phyloP scores from a whole-genome alignment of 176 grass and related monocot genomes.

The Oryza meridionalis region DNA sequence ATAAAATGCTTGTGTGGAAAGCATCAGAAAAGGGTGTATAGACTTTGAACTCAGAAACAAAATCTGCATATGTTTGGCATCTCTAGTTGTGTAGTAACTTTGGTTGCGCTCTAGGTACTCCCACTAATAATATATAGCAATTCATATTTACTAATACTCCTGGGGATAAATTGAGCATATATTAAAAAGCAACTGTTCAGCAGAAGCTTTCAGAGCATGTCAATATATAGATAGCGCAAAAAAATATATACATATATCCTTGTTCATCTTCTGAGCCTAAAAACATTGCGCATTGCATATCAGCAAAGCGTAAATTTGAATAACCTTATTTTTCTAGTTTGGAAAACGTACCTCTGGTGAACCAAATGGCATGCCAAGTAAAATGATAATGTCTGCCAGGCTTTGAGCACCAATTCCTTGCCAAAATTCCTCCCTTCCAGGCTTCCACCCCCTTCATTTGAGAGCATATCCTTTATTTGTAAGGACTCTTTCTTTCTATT shows the following conservation, averaged over 20 bases:
- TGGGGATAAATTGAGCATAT: background rate
- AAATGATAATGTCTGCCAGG: conserved; percentile 66
- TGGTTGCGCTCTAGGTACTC: background rate
- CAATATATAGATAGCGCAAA: conserved; percentile 62
- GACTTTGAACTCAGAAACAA: background rate
- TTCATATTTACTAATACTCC: background rate
- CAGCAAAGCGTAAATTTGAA: too few species aligned
- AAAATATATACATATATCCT: conserved; percentile 43
- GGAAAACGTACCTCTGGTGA: conserved; percentile 54
- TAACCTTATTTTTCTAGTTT: conserved; percentile 8
- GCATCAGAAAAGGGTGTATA: background rate
- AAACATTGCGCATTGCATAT: background rate
- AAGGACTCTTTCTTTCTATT: background rate
- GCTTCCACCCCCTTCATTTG: background rate
- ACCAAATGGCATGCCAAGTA: conserved; percentile 83
- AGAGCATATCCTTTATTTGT: background rate
- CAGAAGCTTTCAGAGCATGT: conserved; percentile 66
- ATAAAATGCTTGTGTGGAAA: background rate
- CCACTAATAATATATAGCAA: too few species aligned
- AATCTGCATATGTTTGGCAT: background rate
- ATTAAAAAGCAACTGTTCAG: conserved; percentile 14
- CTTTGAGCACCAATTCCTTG: conserved; percentile 69
- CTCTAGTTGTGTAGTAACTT: background rate
- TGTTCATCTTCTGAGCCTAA: conserved; percentile 62
- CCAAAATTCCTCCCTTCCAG: background rate